These are phyloP conservation scores for Malania oleifera DNA, from an alignment of 164 flowering plant genomes.

Conservation along the genomic window DNA sequence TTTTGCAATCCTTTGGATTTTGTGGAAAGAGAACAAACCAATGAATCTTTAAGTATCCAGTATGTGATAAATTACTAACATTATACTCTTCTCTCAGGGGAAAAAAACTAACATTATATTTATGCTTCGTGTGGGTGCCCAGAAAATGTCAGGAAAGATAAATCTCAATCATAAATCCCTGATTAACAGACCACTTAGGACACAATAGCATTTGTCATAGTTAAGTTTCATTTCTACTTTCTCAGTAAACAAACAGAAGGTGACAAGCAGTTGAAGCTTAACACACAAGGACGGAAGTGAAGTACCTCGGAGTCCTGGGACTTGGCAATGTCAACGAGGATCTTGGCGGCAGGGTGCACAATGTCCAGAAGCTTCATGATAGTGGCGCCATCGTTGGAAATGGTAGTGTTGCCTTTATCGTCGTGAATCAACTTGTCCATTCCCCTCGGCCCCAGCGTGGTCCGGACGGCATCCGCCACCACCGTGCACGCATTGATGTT, in stretches of 20 bases:
- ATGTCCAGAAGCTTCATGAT: constrained; percentile 99
- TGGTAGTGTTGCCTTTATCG: constrained; percentile 88
- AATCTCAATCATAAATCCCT: not conserved
- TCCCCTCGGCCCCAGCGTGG: constrained; percentile 96
- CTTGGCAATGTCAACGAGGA: constrained; percentile 94
- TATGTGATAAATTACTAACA: too few relatives aligned
- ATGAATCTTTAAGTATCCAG: too few relatives aligned
- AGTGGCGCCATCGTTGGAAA: constrained; percentile 97
- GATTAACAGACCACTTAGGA: too few relatives aligned
- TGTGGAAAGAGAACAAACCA: too few relatives aligned
- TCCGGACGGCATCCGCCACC: constrained; percentile 75
- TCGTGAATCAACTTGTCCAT: constrained; percentile 99
- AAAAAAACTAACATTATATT: too few relatives aligned
- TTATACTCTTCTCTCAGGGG: too few relatives aligned
- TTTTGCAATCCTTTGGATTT: too few relatives aligned
- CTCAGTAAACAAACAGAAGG: too few relatives aligned
- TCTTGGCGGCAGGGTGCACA: constrained; percentile 95
- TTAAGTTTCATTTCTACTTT: too few relatives aligned
- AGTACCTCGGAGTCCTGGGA: constrained; percentile 97
- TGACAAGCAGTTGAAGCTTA: too few relatives aligned
- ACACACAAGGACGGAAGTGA: not conserved
- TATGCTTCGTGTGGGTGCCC: not conserved
- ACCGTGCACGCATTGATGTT: constrained; percentile 92
- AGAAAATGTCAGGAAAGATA: not conserved
- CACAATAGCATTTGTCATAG: too few relatives aligned